phyloP scores from a whole-genome alignment of 2,329 filamentous ascomycete species.

The Fusarium nanum region DNA sequence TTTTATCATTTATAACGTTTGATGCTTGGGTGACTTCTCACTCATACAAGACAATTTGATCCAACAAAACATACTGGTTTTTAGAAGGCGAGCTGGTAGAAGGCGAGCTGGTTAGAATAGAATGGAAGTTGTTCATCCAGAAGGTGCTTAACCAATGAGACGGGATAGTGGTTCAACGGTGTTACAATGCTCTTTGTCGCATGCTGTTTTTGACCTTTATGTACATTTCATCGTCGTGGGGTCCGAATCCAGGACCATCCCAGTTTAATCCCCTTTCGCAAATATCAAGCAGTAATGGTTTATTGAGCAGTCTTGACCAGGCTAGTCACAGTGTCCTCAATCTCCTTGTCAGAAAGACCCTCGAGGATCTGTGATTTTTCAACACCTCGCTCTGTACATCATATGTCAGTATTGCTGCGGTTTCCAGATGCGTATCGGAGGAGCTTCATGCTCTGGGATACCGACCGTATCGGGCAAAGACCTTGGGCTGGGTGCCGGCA shows the following conservation, averaged over 20 bases:
- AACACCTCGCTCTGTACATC: conserved; percentile 62
- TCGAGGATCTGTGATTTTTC: conserved; percentile 69
- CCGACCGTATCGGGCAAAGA: conserved; percentile 92
- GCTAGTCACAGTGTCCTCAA: conserved; percentile 67
- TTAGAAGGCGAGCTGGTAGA: neutral
- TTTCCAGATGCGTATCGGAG: neutral
- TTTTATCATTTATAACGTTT: neutral
- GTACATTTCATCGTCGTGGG: conserved; percentile 42
- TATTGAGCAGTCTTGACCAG: conserved; percentile 60
- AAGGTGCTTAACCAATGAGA: neutral
- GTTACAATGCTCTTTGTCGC: conserved; percentile 39
- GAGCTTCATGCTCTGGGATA: neutral
- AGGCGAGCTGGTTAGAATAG: neutral
- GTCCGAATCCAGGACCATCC: neutral
- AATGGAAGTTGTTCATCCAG: neutral
- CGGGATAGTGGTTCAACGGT: conserved; percentile 21
- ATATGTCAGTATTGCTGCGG: conserved; percentile 20
- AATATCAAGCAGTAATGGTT: conserved; percentile 2
- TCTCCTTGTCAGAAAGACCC: conserved; percentile 70
- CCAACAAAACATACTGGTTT: no score
- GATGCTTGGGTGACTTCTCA: neutral
- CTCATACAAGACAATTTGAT: neutral
- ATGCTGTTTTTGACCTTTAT: conserved; percentile 42
- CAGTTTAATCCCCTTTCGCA: conserved; percentile 6
- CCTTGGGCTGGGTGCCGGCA: conserved; percentile 81